Percentiles rank a stretch among this genome's conserved stretches.
Evolutionary conservation across 306 rosid genomes (phyloP).

Genomic region (Quercus bicolor): DNA sequence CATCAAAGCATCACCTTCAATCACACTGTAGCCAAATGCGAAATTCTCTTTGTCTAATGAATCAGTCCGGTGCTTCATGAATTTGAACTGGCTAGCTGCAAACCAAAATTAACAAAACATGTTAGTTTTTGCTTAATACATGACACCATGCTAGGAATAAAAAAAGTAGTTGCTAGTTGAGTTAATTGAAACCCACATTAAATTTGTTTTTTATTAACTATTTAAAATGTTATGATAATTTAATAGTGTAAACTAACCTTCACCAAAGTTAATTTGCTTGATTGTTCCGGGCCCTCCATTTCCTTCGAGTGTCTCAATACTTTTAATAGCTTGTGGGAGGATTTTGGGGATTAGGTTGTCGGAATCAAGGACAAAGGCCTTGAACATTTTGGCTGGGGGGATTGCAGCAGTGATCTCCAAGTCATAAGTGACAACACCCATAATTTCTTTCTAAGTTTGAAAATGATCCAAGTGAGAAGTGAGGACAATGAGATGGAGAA

Average conservation of each 20-base stretch:
- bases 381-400: slow-evolving; percentile 34
- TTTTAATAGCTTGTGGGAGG: slow-evolving; percentile 7
- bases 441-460: not conserved
- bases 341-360: slow-evolving; percentile 32
- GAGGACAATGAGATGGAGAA: too few relatives aligned
- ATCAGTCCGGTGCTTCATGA: slow-evolving; percentile 40
- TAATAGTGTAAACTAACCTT: slow-evolving; percentile 9
- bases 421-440: slow-evolving; percentile 41
- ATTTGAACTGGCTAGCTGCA: slow-evolving; percentile 27
- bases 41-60: slow-evolving; percentile 30
- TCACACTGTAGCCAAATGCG: slow-evolving; percentile 30
- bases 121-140: too few relatives aligned
- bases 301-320: slow-evolving; percentile 32
- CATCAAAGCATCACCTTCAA: slow-evolving; percentile 35
- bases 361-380: slow-evolving; percentile 32
- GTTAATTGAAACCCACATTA: too few relatives aligned
- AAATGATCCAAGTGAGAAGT: too few relatives aligned
- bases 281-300: slow-evolving; percentile 53
- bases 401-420: slow-evolving; percentile 18
- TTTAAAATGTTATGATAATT: too few relatives aligned
- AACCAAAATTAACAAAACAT: not conserved
- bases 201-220: too few relatives aligned
- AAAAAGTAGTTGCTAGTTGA: too few relatives aligned
- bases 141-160: too few relatives aligned
- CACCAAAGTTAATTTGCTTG: slow-evolving; percentile 23